These are phyloP conservation scores for Citrus glauca DNA, from an alignment of 345 rosid species.

Conservation along the genomic window DNA sequence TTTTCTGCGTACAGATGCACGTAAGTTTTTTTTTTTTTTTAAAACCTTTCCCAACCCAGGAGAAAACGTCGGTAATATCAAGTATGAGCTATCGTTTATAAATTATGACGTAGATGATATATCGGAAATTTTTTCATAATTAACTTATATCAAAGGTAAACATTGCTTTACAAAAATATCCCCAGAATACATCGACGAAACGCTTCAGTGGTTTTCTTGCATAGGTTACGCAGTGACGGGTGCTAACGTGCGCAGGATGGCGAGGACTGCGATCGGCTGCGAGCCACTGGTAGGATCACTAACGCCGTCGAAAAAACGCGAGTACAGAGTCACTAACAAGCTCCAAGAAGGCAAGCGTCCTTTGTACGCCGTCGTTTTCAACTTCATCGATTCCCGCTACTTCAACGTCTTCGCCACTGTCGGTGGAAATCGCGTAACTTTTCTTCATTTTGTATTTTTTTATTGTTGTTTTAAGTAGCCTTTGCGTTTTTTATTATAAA, in stretches of 20 bases:
- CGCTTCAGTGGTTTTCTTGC: not conserved
- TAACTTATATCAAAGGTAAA: too few species aligned
- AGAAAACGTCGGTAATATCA: too few species aligned
- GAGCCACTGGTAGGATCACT: slow-evolving; percentile 87
- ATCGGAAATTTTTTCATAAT: too few species aligned
- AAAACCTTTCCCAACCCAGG: too few species aligned
- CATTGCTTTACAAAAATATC: too few species aligned
- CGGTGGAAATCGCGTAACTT: slow-evolving; percentile 80
- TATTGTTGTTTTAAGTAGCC: not conserved
- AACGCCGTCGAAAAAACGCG: slow-evolving; percentile 63
- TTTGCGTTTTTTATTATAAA: not conserved
- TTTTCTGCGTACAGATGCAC: too few species aligned
- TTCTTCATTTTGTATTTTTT: not conserved
- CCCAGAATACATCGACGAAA: not conserved
- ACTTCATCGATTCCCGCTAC: slow-evolving; percentile 91
- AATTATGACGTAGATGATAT: too few species aligned
- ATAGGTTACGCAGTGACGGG: not conserved
- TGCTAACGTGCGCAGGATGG: slow-evolving; percentile 34
- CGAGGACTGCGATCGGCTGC: slow-evolving; percentile 67
- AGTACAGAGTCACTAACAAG: slow-evolving; percentile 76
- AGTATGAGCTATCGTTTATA: too few species aligned
- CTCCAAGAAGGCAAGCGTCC: slow-evolving; percentile 96
- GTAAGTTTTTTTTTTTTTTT: too few species aligned
- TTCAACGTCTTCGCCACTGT: slow-evolving; percentile 91
- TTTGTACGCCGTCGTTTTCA: slow-evolving; percentile 85